These are phyloP conservation scores for Paracamarosporium sp. DNA, from an alignment of 2,329 filamentous ascomycete genomes.

Conservation along the genomic window DNA sequence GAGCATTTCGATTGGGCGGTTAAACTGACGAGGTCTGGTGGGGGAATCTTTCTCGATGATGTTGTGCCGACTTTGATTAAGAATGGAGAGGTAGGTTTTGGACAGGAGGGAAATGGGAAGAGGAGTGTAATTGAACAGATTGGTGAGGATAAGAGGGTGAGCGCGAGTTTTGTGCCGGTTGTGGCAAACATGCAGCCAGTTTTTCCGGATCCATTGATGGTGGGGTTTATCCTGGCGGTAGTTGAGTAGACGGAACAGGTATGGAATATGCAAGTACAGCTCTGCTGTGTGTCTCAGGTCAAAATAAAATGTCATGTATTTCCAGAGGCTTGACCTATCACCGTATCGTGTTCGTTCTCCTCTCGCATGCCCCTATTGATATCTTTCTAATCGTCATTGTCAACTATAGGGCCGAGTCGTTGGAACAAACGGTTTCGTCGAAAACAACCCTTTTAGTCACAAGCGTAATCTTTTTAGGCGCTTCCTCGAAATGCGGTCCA, in stretches of 20 bases:
- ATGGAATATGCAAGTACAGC: too few species aligned
- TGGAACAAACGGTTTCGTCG: neutral
- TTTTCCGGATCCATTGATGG: constrained; percentile 29
- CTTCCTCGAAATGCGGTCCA: neutral
- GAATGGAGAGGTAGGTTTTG: constrained; percentile 21
- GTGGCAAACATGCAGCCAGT: constrained; percentile 30
- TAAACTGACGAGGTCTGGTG: constrained; percentile 43
- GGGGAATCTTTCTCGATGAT: constrained; percentile 55
- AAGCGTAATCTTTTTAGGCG: neutral
- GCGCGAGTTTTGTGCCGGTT: constrained; percentile 48
- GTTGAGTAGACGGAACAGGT: constrained; percentile 23
- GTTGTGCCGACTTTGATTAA: constrained; percentile 47
- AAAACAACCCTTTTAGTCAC: neutral
- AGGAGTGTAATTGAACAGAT: constrained; percentile 42
- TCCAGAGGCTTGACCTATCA: too few species aligned
- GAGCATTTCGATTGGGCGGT: constrained; percentile 54
- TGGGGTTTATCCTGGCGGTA: constrained; percentile 47
- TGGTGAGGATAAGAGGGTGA: constrained; percentile 45
- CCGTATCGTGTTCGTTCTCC: too few species aligned
- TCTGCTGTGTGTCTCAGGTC: too few species aligned
- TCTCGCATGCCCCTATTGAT: too few species aligned
- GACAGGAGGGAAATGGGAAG: constrained; percentile 21
- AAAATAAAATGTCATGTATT: too few species aligned
- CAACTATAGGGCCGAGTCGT: neutral
- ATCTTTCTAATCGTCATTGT: too few species aligned